phyloP scores from a whole-genome alignment of 2,329 filamentous ascomycete genomes.

The Penicillium aurantiogriseum region DNA sequence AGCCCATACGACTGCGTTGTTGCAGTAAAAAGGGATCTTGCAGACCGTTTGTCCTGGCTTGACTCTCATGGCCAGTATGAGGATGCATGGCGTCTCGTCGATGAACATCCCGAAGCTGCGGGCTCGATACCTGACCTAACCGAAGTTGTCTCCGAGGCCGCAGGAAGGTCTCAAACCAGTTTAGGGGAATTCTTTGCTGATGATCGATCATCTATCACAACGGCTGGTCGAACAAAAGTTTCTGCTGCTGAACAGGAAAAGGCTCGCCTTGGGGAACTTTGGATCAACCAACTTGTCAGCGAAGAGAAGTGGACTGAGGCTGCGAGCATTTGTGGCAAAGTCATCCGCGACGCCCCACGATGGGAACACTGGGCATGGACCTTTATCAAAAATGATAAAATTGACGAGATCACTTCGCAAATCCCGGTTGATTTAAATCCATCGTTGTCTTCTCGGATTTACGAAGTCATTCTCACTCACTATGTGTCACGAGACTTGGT shows the following conservation, averaged over 20 bases:
- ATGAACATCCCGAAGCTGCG: slow-evolving; percentile 76
- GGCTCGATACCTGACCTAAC: slow-evolving; percentile 40
- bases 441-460: slow-evolving; percentile 75
- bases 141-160: slow-evolving; percentile 34
- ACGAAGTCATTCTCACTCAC: slow-evolving; percentile 84
- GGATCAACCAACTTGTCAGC: slow-evolving; percentile 82
- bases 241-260: slow-evolving; percentile 82
- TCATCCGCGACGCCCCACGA: slow-evolving; percentile 71
- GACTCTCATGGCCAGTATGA: slow-evolving; percentile 77
- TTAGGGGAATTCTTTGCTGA: slow-evolving; percentile 71
- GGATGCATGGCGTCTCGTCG: slow-evolving; percentile 82
- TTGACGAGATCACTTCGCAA: slow-evolving; percentile 83
- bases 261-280: slow-evolving; percentile 83
- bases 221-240: slow-evolving; percentile 57
- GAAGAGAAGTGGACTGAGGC: slow-evolving; percentile 73
- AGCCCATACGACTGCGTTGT: slow-evolving; percentile 97
- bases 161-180: slow-evolving; percentile 42
- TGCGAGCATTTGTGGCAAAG: slow-evolving; percentile 76
- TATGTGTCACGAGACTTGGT: slow-evolving; percentile 78
- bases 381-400: slow-evolving; percentile 80
- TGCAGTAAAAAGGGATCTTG: slow-evolving; percentile 79
- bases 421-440: slow-evolving; percentile 79
- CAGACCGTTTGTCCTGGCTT: slow-evolving; percentile 84
- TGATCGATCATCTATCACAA: slow-evolving; percentile 63
- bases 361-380: slow-evolving; percentile 98